Conservation (phyloP, 2,329 filamentous ascomycete species). For the Camptophora hylomeconis region DNA sequence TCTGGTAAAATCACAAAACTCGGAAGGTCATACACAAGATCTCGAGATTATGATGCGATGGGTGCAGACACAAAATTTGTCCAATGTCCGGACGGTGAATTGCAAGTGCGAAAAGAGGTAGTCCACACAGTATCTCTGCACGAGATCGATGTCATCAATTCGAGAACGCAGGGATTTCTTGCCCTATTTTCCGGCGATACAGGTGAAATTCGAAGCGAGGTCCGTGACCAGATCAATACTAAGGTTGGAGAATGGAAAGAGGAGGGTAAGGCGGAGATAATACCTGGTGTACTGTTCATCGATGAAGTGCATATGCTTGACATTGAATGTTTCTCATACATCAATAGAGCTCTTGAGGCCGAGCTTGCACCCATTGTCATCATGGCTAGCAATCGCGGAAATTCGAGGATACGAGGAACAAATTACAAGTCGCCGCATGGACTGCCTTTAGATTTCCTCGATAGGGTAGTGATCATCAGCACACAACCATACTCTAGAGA, state of each 20-base stretch:
- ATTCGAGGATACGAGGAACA: slow-evolving; percentile 83
- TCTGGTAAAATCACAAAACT: slow-evolving; percentile 97
- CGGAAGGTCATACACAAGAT: slow-evolving; percentile 84
- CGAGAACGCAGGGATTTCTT: slow-evolving; percentile 92
- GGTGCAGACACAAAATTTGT: slow-evolving; percentile 96
- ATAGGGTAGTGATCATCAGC: slow-evolving; percentile 91
- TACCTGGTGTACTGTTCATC: slow-evolving; percentile 93
- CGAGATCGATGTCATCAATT: slow-evolving; percentile 99
- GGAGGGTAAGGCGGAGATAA: slow-evolving; percentile 96
- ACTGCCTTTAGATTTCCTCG: slow-evolving; percentile 86
- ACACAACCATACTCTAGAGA: slow-evolving; percentile 72
- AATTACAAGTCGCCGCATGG: slow-evolving; percentile 89
- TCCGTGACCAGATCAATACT: slow-evolving; percentile 96
- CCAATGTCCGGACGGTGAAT: slow-evolving; percentile 91
- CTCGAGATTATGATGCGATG: slow-evolving; percentile 98
- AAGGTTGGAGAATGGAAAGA: slow-evolving; percentile 99
- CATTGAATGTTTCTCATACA: slow-evolving; percentile 97
- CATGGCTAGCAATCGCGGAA: slow-evolving; percentile 94
- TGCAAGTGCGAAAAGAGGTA: slow-evolving; percentile 93
- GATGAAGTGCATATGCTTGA: slow-evolving; percentile 99
- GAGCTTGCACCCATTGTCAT: slow-evolving; percentile 95
- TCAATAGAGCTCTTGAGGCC: slow-evolving; percentile 91
- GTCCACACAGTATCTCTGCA: slow-evolving; percentile 94
- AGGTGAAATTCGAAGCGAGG: slow-evolving; percentile 92
- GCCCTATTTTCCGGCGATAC: slow-evolving; percentile 97